Percentiles rank a stretch among this genome's conserved stretches.
phyloP scores from a whole-genome alignment of 2,329 filamentous ascomycete genomes.

The Fusarium luffae region DNA sequence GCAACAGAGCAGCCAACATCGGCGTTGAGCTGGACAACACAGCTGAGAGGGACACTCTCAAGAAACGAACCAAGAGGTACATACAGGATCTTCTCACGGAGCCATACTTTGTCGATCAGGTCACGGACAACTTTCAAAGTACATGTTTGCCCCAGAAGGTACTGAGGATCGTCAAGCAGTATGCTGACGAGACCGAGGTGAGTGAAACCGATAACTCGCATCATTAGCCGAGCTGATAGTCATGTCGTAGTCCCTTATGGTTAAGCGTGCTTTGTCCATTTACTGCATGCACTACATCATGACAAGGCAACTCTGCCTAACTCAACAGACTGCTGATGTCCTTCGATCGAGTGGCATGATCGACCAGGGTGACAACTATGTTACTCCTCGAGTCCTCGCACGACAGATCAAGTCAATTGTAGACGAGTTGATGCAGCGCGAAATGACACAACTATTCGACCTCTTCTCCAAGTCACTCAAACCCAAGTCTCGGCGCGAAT shows the following conservation, averaged over 20 bases:
- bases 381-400: constrained; percentile 66
- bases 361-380: constrained; percentile 56
- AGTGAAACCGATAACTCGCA: constrained; percentile 38
- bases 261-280: constrained; percentile 64
- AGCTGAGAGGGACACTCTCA: constrained; percentile 58
- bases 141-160: constrained; percentile 60
- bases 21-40: constrained; percentile 59
- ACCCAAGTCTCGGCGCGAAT: constrained; percentile 63
- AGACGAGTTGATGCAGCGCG: constrained; percentile 64
- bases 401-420: constrained; percentile 68
- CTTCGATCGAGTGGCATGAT: constrained; percentile 57
- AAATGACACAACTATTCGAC: constrained; percentile 64
- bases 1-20: constrained; percentile 60
- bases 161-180: constrained; percentile 60
- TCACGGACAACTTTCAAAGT: constrained; percentile 60
- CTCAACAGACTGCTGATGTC: constrained; percentile 54
- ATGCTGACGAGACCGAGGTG: constrained; percentile 58
- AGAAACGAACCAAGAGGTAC: constrained; percentile 60
- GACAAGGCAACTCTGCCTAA: constrained; percentile 65
- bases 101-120: constrained; percentile 60
- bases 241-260: constrained; percentile 57
- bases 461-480: constrained; percentile 65
- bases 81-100: constrained; percentile 61
- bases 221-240: constrained; percentile 24
- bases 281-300: constrained; percentile 69